Conservation (phyloP, 1,284 basidiomycete species). For the Papiliotrema laurentii region DNA sequence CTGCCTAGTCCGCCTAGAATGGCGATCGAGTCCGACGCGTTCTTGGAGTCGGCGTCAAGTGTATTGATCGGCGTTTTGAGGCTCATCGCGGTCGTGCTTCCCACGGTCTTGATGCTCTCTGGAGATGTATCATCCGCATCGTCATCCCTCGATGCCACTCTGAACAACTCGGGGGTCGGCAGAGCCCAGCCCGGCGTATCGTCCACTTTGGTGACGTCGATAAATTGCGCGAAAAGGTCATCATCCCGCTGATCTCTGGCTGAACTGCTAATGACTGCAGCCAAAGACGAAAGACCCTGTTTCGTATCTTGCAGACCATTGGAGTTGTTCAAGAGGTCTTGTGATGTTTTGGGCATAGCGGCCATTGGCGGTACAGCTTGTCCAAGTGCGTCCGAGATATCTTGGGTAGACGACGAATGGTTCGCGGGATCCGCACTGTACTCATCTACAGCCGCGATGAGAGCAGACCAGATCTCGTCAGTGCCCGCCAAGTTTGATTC, state of each 20-base stretch:
- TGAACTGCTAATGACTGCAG: too few species aligned
- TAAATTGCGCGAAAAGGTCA: conserved; percentile 27
- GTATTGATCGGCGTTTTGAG: conserved; percentile 1
- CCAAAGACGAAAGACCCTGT: too few species aligned
- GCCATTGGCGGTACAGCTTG: background rate
- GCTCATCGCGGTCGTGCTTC: conserved; percentile 9
- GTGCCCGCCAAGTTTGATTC: background rate
- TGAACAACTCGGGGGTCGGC: conserved; percentile 26
- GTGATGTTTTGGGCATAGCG: too few species aligned
- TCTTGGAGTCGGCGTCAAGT: background rate
- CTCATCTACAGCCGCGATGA: conserved; percentile 6
- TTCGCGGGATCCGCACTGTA: conserved; percentile 2
- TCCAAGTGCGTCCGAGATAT: background rate
- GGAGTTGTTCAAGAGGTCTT: too few species aligned
- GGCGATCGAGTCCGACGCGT: background rate
- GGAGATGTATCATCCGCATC: conserved; percentile 17
- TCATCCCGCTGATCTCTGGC: too few species aligned
- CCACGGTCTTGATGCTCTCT: conserved; percentile 26
- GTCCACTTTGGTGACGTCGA: conserved; percentile 18
- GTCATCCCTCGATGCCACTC: conserved; percentile 1
- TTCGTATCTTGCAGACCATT: too few species aligned
- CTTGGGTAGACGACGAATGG: background rate
- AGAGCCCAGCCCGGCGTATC: conserved; percentile 3
- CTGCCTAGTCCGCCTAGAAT: conserved; percentile 3
- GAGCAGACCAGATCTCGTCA: conserved; percentile 5